These are phyloP conservation scores for Trichoderma endophyticum DNA, from an alignment of 2,329 filamentous ascomycete genomes.

Conservation along the genomic window DNA sequence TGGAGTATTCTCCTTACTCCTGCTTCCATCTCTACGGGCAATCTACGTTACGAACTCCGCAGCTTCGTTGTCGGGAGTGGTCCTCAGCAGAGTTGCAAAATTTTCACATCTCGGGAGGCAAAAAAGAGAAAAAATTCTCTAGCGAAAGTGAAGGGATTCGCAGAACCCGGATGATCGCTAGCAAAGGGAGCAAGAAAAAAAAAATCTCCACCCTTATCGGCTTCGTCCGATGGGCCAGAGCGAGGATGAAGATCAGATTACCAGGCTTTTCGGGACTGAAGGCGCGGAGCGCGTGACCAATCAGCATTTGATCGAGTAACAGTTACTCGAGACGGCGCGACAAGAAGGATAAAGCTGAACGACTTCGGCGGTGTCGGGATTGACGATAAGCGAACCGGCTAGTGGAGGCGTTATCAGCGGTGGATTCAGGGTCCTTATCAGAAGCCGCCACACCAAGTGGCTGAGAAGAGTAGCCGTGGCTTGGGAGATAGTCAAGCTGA, in stretches of 20 bases:
- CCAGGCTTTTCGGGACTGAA: neutral
- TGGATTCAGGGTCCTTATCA: neutral
- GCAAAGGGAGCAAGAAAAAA: neutral
- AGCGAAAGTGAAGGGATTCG: conserved; percentile 5
- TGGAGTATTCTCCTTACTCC: neutral
- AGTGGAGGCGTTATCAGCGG: conserved; percentile 1
- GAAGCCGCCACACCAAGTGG: conserved; percentile 5
- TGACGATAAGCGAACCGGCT: conserved; percentile 17
- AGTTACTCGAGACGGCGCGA: conserved; percentile 13
- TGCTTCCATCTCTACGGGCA: neutral
- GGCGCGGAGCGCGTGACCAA: neutral
- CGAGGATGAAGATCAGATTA: neutral
- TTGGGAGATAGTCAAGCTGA: neutral
- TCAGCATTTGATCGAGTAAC: conserved; percentile 19
- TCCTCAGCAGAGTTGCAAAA: neutral
- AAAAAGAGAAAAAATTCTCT: neutral
- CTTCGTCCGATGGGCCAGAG: conserved; percentile 2
- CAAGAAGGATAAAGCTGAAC: neutral
- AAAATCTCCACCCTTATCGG: conserved; percentile 12
- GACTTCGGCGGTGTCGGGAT: conserved; percentile 15
- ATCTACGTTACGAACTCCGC: neutral
- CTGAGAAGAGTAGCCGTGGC: neutral
- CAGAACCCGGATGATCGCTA: neutral
- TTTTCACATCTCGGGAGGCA: neutral
- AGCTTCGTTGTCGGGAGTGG: neutral